phyloP scores from a whole-genome alignment of 2,329 filamentous ascomycete species.

The Exophiala sp. region DNA sequence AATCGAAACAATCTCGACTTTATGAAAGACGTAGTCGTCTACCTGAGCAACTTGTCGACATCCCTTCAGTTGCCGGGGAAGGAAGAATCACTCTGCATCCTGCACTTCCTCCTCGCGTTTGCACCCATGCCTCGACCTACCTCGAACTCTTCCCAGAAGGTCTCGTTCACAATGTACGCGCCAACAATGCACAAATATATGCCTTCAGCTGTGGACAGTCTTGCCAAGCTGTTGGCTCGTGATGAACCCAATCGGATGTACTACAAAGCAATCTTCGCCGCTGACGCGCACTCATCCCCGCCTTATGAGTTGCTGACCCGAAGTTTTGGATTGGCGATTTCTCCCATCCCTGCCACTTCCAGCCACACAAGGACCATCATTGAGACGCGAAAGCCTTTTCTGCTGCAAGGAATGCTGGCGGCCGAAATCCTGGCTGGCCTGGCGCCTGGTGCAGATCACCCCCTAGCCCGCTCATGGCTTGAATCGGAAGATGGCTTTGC shows the following conservation, averaged over 20 bases:
- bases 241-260: slow-evolving; percentile 87
- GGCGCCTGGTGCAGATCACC: slow-evolving; percentile 62
- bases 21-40: slow-evolving; percentile 89
- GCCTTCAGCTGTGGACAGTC: slow-evolving; percentile 78
- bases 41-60: slow-evolving; percentile 82
- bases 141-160: slow-evolving; percentile 45
- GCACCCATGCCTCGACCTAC: slow-evolving; percentile 70
- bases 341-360: slow-evolving; percentile 65
- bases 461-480: slow-evolving; percentile 72
- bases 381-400: slow-evolving; percentile 75
- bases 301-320: slow-evolving; percentile 77
- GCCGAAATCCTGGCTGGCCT: slow-evolving; percentile 81
- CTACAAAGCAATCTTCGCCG: slow-evolving; percentile 74
- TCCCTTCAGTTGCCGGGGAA: slow-evolving; percentile 73
- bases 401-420: slow-evolving; percentile 87
- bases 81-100: slow-evolving; percentile 77
- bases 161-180: slow-evolving; percentile 76
- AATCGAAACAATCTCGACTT: slow-evolving; percentile 86
- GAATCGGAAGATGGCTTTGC: slow-evolving; percentile 78
- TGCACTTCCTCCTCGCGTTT: slow-evolving; percentile 88
- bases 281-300: slow-evolving; percentile 58
- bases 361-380: slow-evolving; percentile 58
- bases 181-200: slow-evolving; percentile 79
- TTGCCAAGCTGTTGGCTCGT: slow-evolving; percentile 84
- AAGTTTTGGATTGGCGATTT: slow-evolving; percentile 79